phyloP scores from a whole-genome alignment of 768 basidiomycete species.

The Tulasnella sp. region DNA sequence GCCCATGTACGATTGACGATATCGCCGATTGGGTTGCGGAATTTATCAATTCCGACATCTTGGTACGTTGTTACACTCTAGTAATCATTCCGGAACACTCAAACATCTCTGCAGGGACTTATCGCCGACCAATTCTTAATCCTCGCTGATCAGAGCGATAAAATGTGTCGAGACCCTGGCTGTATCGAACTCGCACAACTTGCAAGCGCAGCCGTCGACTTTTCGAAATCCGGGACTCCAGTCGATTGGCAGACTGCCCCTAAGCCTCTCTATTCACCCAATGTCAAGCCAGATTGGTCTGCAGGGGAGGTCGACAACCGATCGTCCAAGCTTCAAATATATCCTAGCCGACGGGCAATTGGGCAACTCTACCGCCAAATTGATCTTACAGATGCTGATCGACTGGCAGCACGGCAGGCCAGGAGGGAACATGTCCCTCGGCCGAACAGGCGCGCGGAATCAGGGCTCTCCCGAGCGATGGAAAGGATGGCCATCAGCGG shows the following conservation, averaged over 20 bases:
- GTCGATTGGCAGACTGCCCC: constrained; percentile 11
- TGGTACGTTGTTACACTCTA: constrained; percentile 37
- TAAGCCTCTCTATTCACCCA: neutral
- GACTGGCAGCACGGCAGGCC: neutral
- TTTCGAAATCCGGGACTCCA: constrained; percentile 19
- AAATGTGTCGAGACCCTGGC: constrained; percentile 35
- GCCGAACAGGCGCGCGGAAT: neutral
- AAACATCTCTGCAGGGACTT: neutral
- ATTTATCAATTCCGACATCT: constrained; percentile 53
- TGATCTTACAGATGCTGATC: constrained; percentile 30
- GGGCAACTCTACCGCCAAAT: constrained; percentile 52
- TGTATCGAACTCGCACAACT: constrained; percentile 44
- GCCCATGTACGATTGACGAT: constrained; percentile 46
- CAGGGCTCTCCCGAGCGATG: neutral
- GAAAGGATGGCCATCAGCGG: neutral
- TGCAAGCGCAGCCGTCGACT: constrained; percentile 28
- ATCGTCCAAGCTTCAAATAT: constrained; percentile 22
- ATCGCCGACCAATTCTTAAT: constrained; percentile 28
- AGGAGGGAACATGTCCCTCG: constrained; percentile 7
- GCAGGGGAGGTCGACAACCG: constrained; percentile 6
- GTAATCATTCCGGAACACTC: neutral
- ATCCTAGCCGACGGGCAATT: constrained; percentile 42
- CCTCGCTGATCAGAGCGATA: constrained; percentile 40
- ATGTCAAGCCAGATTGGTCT: constrained; percentile 16
- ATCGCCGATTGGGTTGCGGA: constrained; percentile 60